These are phyloP conservation scores for Aphanoascus verrucosus DNA, from an alignment of 2,329 filamentous ascomycete genomes.

Conservation along the genomic window DNA sequence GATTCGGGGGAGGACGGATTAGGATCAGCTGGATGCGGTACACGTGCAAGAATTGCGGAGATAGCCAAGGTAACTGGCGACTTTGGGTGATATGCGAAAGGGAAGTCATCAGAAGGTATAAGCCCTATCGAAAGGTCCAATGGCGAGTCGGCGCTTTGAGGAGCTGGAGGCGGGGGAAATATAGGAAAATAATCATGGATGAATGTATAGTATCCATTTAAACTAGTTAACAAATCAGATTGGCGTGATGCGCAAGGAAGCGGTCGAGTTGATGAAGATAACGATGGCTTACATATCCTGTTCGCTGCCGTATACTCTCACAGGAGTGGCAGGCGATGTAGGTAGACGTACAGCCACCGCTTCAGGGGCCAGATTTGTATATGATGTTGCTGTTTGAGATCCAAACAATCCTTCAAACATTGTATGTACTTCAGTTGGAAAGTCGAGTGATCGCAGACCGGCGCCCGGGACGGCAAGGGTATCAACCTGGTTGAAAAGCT, in stretches of 20 bases:
- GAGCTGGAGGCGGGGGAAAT: conserved; percentile 29
- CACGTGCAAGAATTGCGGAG: conserved; percentile 33
- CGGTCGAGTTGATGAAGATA: background rate
- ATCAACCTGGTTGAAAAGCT: conserved; percentile 34
- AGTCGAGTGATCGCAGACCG: conserved; percentile 33
- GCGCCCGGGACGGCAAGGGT: conserved; percentile 32
- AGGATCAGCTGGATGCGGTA: conserved; percentile 33
- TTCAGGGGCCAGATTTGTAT: conserved; percentile 23
- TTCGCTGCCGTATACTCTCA: conserved; percentile 34
- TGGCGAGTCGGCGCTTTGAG: conserved; percentile 26
- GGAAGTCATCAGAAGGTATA: conserved; percentile 24
- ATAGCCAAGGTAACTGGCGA: conserved; percentile 38
- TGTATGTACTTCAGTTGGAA: conserved; percentile 27
- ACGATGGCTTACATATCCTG: conserved; percentile 30
- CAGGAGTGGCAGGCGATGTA: conserved; percentile 21
- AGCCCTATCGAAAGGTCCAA: conserved; percentile 24
- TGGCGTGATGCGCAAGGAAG: background rate
- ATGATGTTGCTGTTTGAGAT: conserved; percentile 19
- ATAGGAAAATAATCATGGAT: conserved; percentile 39
- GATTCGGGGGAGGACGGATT: conserved; percentile 29
- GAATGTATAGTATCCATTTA: conserved; percentile 39
- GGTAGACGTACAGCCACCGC: conserved; percentile 21
- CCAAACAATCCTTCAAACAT: conserved; percentile 32
- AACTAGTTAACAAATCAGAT: conserved; percentile 23
- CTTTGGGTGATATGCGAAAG: conserved; percentile 28